Conservation (phyloP, 2,329 filamentous ascomycete species). For the Trichoderma afroharzianum region DNA sequence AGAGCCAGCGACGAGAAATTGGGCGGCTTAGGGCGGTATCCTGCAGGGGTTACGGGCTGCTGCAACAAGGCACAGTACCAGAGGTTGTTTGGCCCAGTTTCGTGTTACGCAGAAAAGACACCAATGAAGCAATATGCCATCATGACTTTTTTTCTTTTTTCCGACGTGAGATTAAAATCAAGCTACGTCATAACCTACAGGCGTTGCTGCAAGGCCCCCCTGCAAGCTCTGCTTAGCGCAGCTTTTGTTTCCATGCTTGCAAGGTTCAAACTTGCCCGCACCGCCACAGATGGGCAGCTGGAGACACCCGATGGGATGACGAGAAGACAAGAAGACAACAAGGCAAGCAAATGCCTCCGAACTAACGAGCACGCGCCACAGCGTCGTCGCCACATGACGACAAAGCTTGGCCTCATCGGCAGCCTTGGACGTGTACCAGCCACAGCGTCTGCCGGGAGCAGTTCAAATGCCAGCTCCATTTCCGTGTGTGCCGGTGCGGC, state of each 20-base stretch:
- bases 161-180: neutral
- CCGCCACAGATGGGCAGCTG: slow-evolving; percentile 2
- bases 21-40: neutral
- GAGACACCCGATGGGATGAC: neutral
- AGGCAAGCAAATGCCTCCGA: too few relatives aligned
- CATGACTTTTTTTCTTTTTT: neutral
- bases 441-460: neutral
- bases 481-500: slow-evolving; percentile 9
- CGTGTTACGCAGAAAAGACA: neutral
- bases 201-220: neutral
- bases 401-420: neutral
- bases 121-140: neutral
- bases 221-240: neutral
- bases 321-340: too few relatives aligned
- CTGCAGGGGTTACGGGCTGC: neutral
- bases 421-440: neutral
- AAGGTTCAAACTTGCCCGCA: neutral
- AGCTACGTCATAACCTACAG: slow-evolving; percentile 3
- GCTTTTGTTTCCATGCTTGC: neutral
- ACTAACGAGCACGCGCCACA: neutral
- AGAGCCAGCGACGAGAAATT: neutral
- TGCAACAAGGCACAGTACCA: neutral
- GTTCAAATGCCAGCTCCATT: neutral
- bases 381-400: slow-evolving; percentile 10
- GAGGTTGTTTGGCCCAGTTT: neutral